Conservation (phyloP, 495 filamentous ascomycete genomes). For the Lasiosphaeria hispida region DNA sequence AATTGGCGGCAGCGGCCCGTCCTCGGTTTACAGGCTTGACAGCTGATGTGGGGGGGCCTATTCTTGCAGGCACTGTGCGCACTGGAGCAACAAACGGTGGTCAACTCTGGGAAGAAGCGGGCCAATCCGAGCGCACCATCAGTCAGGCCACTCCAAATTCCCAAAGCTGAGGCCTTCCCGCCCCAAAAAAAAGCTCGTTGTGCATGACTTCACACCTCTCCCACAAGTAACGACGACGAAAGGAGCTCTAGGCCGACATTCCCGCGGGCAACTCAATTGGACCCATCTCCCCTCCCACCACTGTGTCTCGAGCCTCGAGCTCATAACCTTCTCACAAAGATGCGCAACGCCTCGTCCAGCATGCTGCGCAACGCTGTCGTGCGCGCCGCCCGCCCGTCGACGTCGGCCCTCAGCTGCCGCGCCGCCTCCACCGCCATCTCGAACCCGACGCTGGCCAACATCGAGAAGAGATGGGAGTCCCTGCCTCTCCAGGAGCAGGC, state of each 20-base stretch:
- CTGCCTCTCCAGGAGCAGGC: constrained; percentile 99
- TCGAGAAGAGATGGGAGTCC: constrained; percentile 98
- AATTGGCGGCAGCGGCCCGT: too few relatives aligned
- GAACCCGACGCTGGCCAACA: constrained; percentile 94
- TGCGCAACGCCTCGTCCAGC: constrained; percentile 38
- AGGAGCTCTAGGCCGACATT: constrained; percentile 31
- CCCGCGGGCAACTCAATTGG: constrained; percentile 40
- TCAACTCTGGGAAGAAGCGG: constrained; percentile 14
- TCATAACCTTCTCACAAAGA: constrained; percentile 32
- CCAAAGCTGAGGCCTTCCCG: constrained; percentile 24
- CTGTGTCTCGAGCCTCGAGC: constrained; percentile 21
- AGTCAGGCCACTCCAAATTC: constrained; percentile 33
- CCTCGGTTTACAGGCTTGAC: background rate
- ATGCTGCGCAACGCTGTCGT: constrained; percentile 41
- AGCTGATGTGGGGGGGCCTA: constrained; percentile 10
- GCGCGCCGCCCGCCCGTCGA: constrained; percentile 39
- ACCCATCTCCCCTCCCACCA: constrained; percentile 40
- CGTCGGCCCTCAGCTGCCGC: constrained; percentile 55
- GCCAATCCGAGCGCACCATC: constrained; percentile 8
- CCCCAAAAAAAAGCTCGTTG: constrained; percentile 36
- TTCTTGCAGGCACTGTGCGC: constrained; percentile 12
- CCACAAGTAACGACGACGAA: constrained; percentile 31
- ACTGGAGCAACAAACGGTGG: constrained; percentile 9
- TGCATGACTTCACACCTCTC: constrained; percentile 37
- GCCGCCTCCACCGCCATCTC: constrained; percentile 78